Conservation (phyloP, 2,329 filamentous ascomycete species). For the Verticillium nonalfalfae region DNA sequence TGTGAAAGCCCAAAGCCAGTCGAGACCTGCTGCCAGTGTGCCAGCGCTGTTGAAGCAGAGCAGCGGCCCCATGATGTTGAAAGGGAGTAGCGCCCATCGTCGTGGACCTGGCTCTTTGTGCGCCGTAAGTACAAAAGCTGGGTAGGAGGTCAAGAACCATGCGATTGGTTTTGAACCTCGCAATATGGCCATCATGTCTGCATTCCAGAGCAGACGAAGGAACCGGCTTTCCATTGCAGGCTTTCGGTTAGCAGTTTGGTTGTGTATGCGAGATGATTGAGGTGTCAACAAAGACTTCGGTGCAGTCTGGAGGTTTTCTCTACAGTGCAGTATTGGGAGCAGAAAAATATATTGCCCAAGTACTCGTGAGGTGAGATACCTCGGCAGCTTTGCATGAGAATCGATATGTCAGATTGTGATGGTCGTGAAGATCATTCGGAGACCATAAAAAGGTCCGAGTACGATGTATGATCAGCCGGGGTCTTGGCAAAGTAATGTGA, state of each 20-base stretch:
- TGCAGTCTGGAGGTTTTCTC: too few relatives aligned
- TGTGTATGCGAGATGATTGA: neutral
- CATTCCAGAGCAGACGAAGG: neutral
- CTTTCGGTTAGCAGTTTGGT: neutral
- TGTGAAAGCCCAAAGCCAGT: constrained; percentile 7
- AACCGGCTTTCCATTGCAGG: neutral
- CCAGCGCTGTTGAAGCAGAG: neutral
- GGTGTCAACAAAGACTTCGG: neutral
- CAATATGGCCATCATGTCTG: neutral
- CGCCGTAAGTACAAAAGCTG: neutral
- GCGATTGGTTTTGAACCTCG: neutral
- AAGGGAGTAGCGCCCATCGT: constrained; percentile 3
- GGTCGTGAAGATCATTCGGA: too few relatives aligned
- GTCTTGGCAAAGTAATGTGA: too few relatives aligned
- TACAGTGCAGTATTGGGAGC: too few relatives aligned
- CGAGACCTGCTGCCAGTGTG: neutral
- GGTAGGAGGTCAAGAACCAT: neutral
- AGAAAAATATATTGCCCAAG: too few relatives aligned
- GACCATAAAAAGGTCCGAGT: too few relatives aligned
- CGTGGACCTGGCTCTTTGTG: neutral
- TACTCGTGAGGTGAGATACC: too few relatives aligned
- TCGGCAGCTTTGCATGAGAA: too few relatives aligned
- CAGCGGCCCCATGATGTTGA: constrained; percentile 2
- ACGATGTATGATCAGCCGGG: too few relatives aligned
- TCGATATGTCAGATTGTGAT: too few relatives aligned